Conservation (phyloP, 495 filamentous ascomycete species). For the Xylaria telfairii region DNA sequence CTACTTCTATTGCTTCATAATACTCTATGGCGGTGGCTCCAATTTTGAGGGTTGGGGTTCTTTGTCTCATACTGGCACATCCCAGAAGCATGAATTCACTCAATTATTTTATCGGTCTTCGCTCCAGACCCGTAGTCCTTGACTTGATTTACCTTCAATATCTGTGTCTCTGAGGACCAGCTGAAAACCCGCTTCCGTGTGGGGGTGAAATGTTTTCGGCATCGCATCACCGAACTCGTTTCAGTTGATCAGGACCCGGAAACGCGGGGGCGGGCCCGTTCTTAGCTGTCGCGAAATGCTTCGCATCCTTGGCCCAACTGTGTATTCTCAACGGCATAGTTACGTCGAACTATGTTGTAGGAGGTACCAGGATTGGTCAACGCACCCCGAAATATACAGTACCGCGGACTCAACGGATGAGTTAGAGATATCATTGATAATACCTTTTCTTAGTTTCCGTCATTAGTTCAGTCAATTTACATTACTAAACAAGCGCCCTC, state of each 20-base stretch:
- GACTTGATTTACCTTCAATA: not conserved
- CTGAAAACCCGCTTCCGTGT: not conserved
- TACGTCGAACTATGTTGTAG: not conserved
- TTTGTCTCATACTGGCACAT: not conserved
- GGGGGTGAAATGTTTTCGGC: not conserved
- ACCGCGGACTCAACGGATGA: not conserved
- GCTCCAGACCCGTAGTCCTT: not conserved
- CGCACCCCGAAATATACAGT: not conserved
- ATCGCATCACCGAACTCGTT: not conserved
- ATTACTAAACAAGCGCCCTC: not conserved
- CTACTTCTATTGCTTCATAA: not conserved
- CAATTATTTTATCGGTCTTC: not conserved
- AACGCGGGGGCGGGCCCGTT: constrained; percentile 13
- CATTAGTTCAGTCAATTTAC: not conserved
- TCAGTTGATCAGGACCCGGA: not conserved
- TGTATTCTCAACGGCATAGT: not conserved
- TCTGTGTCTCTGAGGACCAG: not conserved
- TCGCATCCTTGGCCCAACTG: not conserved
- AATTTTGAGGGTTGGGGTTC: not conserved
- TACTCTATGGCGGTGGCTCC: not conserved
- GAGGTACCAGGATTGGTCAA: not conserved
- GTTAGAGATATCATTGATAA: not conserved
- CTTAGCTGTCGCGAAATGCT: not conserved
- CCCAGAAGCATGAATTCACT: not conserved
- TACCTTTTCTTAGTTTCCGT: not conserved